Percentiles rank a stretch among this genome's conserved stretches.
These are phyloP conservation scores for Xylaria sp. DNA, from an alignment of 2,329 filamentous ascomycete species.

Conservation along the genomic window DNA sequence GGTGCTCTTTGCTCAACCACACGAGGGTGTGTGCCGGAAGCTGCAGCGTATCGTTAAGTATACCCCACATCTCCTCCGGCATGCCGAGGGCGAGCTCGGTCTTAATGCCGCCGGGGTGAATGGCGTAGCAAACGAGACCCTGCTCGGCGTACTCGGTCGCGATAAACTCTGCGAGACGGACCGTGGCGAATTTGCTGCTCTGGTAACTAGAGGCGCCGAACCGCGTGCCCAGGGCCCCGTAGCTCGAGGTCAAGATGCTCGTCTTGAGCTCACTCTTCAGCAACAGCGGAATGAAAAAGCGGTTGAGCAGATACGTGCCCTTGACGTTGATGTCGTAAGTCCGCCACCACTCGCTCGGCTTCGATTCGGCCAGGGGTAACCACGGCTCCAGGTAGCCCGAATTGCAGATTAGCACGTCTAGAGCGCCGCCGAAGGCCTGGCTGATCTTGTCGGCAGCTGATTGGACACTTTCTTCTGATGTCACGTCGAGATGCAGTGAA, in stretches of 20 bases:
- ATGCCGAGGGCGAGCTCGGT: constrained; percentile 56
- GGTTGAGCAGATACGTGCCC: constrained; percentile 45
- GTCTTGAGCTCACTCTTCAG: constrained; percentile 52
- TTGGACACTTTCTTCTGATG: constrained; percentile 50
- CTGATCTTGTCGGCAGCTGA: constrained; percentile 47
- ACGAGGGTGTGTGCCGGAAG: constrained; percentile 46
- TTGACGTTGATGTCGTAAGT: constrained; percentile 48
- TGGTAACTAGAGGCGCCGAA: constrained; percentile 58
- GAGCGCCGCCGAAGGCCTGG: constrained; percentile 42
- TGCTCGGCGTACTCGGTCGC: constrained; percentile 56
- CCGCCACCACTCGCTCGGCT: constrained; percentile 45
- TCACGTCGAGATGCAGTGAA: constrained; percentile 51
- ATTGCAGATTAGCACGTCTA: constrained; percentile 56
- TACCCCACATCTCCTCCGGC: constrained; percentile 46
- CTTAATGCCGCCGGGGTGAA: constrained; percentile 60
- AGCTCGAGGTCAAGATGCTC: constrained; percentile 55
- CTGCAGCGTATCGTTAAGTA: constrained; percentile 46
- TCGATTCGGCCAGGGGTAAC: constrained; percentile 42
- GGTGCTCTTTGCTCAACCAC: constrained; percentile 42
- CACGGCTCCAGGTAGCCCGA: constrained; percentile 54
- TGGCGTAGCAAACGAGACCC: constrained; percentile 54
- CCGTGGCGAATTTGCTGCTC: constrained; percentile 57
- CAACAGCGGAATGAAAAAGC: constrained; percentile 46
- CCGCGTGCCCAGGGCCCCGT: constrained; percentile 51
- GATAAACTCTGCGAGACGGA: constrained; percentile 58